Base-by-base conservation (phyloP, 2,329 filamentous ascomycete genomes). In the Colletotrichum echinochloae region DNA sequence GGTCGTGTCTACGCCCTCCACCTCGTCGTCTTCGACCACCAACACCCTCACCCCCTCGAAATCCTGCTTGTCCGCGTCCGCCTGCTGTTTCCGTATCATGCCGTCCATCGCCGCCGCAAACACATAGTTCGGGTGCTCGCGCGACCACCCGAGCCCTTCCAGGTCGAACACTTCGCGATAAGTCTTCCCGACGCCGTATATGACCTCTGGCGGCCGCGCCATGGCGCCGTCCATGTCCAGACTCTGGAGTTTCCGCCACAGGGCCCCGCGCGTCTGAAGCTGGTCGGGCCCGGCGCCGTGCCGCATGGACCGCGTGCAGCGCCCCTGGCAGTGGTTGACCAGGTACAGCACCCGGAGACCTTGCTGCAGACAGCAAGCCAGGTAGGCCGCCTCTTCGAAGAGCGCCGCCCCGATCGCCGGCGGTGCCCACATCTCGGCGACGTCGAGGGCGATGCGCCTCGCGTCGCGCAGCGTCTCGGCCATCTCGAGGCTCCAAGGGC, bases 141-240 rank as follows among this genome's bases (percentile, higher is more conserved):
- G 72, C 1, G 74, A 59, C 80, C 80, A 81, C 4, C 78, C 78
- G 12, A 81, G 39, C 3, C 63, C 59, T 59, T 79, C 76, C 6
- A 81, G 63, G 23, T 80, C 77, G 56, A 77, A 75, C 1, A 80
- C 77, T 64, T 81, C 78, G 12, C 76, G 74, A 62, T 80, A 81
- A 7, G 72, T 72, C 65, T 72, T 78, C 16, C 75, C 76, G 0
- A 78, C 74, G 2, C 77, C 79, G 7, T 73, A 72, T 7, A 81
- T 73, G 12, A 80, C 74, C 60, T 80, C 79, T 1, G 74, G 72
- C 1, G 66, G 28, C 35, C 78, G 74, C 23, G 37, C 46, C 41
- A 64, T 56, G 1, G 75, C 73, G 18, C 67, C 54, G 7, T 69
- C 66, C 44, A 63, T 66, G n/a, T 74, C 70, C 6, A 68, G 59